These are phyloP conservation scores for Circinella minor DNA, from an alignment of 371 early-diverging fungal species.

Conservation along the genomic window DNA sequence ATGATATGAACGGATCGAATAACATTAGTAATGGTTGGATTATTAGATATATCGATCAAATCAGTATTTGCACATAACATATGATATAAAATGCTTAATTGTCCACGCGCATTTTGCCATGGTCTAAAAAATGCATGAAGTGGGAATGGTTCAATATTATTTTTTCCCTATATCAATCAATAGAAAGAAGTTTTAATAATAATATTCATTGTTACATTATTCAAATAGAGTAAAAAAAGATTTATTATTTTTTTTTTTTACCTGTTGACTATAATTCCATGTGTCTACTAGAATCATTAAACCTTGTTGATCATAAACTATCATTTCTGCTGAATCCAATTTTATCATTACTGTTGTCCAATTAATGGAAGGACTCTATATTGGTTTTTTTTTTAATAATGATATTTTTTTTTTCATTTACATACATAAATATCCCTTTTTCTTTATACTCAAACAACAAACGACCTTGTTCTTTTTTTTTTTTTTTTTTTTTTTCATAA, in stretches of 20 bases:
- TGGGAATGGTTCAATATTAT: slow-evolving; percentile 60
- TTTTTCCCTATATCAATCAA: slow-evolving; percentile 19
- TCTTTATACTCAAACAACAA: background rate
- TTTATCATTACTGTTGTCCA: slow-evolving; percentile 64
- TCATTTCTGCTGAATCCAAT: slow-evolving; percentile 73
- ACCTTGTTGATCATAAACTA: slow-evolving; percentile 59
- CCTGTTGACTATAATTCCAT: slow-evolving; percentile 66
- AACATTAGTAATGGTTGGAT: slow-evolving; percentile 44
- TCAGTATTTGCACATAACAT: slow-evolving; percentile 61
- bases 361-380: slow-evolving; percentile 58
- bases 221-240: too few species aligned
- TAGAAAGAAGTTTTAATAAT: too few species aligned
- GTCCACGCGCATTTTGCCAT: slow-evolving; percentile 77
- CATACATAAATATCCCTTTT: too few species aligned
- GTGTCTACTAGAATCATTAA: slow-evolving; percentile 65
- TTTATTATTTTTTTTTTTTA: too few species aligned
- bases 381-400: background rate
- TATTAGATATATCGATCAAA: slow-evolving; percentile 50
- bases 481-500: too few species aligned
- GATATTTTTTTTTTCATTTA: too few species aligned
- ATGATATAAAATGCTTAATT: slow-evolving; percentile 73
- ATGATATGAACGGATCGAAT: slow-evolving; percentile 56
- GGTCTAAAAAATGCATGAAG: slow-evolving; percentile 69
- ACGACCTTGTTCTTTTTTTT: too few species aligned
- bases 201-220: too few species aligned